These are phyloP conservation scores for Pisolithus thermaeus DNA, from an alignment of 1,284 basidiomycete species.

Conservation along the genomic window DNA sequence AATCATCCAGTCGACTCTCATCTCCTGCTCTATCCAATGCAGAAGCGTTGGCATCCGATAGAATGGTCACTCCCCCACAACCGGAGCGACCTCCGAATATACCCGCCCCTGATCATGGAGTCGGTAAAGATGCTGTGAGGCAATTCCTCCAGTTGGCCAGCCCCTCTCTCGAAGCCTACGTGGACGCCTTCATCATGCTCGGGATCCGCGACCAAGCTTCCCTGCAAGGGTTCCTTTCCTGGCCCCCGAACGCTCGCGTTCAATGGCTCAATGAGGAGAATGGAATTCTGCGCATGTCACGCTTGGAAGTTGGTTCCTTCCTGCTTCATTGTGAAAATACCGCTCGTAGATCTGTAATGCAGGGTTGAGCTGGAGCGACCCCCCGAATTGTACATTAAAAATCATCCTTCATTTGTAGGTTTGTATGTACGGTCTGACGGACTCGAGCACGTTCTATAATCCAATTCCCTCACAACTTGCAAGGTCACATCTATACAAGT, in stretches of 20 bases:
- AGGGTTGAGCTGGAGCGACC: no score
- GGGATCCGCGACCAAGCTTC: slow-evolving; percentile 20
- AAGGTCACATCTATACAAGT: slow-evolving; percentile 1
- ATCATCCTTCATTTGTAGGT: no score
- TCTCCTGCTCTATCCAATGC: no score
- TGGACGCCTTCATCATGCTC: slow-evolving; percentile 16
- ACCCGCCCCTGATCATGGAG: no score
- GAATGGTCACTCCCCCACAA: no score
- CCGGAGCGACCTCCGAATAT: no score
- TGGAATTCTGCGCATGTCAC: slow-evolving; percentile 14
- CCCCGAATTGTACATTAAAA: no score
- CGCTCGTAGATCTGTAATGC: not conserved
- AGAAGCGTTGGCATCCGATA: no score
- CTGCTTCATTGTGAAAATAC: slow-evolving; percentile 8
- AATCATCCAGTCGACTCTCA: no score
- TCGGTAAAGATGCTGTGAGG: not conserved
- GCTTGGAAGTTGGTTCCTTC: slow-evolving; percentile 14
- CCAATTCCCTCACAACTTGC: slow-evolving; percentile 4
- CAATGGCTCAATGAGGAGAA: slow-evolving; percentile 14
- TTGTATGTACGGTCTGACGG: no score
- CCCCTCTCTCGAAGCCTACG: slow-evolving; percentile 17
- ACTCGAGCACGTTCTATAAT: slow-evolving; percentile 3
- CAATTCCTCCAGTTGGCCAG: slow-evolving; percentile 18
- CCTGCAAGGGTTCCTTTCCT: slow-evolving; percentile 16
- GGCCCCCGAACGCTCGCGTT: slow-evolving; percentile 13